Percentiles rank a stretch among this genome's conserved stretches.
Conservation (phyloP, 306 rosid species). For the Potentilla sterilis region DNA sequence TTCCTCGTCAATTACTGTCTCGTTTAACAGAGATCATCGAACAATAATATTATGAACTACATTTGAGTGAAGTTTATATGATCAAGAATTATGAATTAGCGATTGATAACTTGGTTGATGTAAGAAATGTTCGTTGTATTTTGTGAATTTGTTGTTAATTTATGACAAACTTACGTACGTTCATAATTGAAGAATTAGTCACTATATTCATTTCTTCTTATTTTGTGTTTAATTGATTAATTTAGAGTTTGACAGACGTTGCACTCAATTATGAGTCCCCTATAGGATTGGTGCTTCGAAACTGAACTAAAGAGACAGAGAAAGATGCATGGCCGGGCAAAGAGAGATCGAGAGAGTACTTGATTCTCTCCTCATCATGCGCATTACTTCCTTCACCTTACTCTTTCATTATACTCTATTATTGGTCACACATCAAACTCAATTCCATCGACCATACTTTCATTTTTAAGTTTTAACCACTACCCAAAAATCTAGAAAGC, state of each 20-base stretch:
- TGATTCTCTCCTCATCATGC: conserved; percentile 38
- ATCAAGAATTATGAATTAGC: too few species aligned
- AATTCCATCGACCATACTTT: conserved; percentile 47
- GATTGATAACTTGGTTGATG: too few species aligned
- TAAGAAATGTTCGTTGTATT: too few species aligned
- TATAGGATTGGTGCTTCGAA: conserved; percentile 19
- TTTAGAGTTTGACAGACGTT: background rate
- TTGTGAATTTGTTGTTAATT: too few species aligned
- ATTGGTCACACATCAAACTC: conserved; percentile 53
- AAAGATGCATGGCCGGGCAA: too few species aligned
- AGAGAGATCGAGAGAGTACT: conserved; percentile 1
- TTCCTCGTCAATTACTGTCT: background rate
- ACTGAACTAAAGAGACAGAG: conserved; percentile 30
- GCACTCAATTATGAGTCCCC: background rate
- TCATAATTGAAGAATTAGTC: background rate
- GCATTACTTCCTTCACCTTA: conserved; percentile 33
- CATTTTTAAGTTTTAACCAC: conserved; percentile 43
- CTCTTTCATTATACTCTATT: conserved; percentile 45
- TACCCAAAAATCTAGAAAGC: conserved; percentile 40
- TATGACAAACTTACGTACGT: too few species aligned
- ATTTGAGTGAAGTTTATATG: too few species aligned
- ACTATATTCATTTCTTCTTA: background rate
- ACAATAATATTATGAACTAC: background rate
- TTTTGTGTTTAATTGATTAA: background rate
- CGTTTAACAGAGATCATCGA: background rate